Evolutionary conservation across 495 filamentous ascomycete genomes (phyloP).

Genomic region (Neurospora sp.): DNA sequence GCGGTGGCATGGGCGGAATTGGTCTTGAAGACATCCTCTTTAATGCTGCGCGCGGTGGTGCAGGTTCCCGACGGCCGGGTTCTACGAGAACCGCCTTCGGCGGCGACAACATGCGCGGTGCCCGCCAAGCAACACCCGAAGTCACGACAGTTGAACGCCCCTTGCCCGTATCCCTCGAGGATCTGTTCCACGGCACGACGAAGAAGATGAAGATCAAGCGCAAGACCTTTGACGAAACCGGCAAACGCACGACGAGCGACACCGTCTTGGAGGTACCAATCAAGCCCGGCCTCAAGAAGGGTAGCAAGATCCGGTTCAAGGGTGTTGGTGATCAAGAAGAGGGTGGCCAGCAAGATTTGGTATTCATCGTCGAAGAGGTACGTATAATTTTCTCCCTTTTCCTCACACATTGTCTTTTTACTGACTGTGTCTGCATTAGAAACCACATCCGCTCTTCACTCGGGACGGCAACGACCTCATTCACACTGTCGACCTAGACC

Average conservation of each 20-base stretch:
- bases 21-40: slow-evolving; percentile 23
- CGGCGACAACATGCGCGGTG: slow-evolving; percentile 33
- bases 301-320: slow-evolving; percentile 95
- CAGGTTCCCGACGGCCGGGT: slow-evolving; percentile 21
- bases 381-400: slow-evolving; percentile 14
- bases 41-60: slow-evolving; percentile 24
- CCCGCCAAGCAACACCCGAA: slow-evolving; percentile 59
- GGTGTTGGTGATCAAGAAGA: slow-evolving; percentile 95
- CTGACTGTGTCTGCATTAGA: slow-evolving; percentile 38
- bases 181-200: slow-evolving; percentile 69
- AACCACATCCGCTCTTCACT: slow-evolving; percentile 69
- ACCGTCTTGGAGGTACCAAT: slow-evolving; percentile 87
- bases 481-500: slow-evolving; percentile 61
- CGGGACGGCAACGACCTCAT: slow-evolving; percentile 81
- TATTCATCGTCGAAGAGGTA: slow-evolving; percentile 92
- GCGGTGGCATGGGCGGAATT: slow-evolving; percentile 25
- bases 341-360: slow-evolving; percentile 91
- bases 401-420: not conserved
- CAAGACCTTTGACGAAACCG: slow-evolving; percentile 80
- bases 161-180: slow-evolving; percentile 72
- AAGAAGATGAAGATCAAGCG: slow-evolving; percentile 98
- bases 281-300: slow-evolving; percentile 88
- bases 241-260: slow-evolving; percentile 77
- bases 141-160: slow-evolving; percentile 83
- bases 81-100: slow-evolving; percentile 32